These are phyloP conservation scores for Sarocladium brachiariae DNA, from an alignment of 2,329 filamentous ascomycete species.

Conservation along the genomic window DNA sequence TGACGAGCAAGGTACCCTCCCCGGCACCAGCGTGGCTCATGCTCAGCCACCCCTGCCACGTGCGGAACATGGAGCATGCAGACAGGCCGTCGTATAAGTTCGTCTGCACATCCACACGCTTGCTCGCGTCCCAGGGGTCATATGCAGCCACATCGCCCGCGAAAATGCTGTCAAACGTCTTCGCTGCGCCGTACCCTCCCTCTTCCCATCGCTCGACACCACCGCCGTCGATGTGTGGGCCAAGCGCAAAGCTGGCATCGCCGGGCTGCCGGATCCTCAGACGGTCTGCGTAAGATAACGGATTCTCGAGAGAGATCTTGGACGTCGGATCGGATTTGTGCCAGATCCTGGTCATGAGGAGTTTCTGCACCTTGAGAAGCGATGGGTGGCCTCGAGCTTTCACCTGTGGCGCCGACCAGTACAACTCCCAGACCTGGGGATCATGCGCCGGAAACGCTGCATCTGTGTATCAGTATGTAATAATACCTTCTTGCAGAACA, in stretches of 20 bases:
- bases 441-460: conserved; percentile 52
- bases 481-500: not conserved
- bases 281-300: conserved; percentile 55
- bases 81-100: conserved; percentile 78
- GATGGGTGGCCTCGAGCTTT: conserved; percentile 61
- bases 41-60: conserved; percentile 85
- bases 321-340: conserved; percentile 29
- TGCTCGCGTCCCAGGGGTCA: conserved; percentile 73
- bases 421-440: conserved; percentile 68
- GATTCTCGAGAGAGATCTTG: conserved; percentile 44
- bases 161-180: conserved; percentile 61
- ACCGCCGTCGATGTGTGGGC: conserved; percentile 57
- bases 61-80: conserved; percentile 76
- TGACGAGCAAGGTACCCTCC: conserved; percentile 77
- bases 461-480: not conserved
- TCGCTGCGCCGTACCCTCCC: conserved; percentile 48
- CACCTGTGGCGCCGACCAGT: conserved; percentile 65
- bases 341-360: conserved; percentile 58
- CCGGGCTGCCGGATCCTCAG: conserved; percentile 45
- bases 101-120: conserved; percentile 59
- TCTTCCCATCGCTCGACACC: conserved; percentile 62
- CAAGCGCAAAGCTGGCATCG: conserved; percentile 47
- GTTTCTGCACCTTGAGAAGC: conserved; percentile 52
- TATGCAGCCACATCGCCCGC: conserved; percentile 67
- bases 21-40: conserved; percentile 66